Percentiles rank a stretch among this genome's conserved stretches.
Evolutionary conservation across 108 stramenopile species (phyloP).

Genomic region (Cyclotella atomus): DNA sequence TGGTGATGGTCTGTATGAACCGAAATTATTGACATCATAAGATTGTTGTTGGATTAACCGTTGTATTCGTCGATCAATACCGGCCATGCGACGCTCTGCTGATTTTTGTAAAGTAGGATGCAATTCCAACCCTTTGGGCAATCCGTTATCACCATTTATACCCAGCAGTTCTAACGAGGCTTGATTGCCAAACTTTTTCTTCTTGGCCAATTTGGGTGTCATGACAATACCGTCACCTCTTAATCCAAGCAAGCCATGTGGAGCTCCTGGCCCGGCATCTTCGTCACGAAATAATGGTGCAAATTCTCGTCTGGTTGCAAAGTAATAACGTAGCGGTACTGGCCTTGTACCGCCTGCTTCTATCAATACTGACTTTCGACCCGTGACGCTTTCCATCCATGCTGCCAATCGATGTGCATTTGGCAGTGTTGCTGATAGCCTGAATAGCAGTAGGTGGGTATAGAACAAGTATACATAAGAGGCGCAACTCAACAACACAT

Average conservation of each 20-base stretch:
- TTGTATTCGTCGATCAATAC: constrained; percentile 68
- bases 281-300: constrained; percentile 80
- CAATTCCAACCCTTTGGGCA: constrained; percentile 71
- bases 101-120: constrained; percentile 63
- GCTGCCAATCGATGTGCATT: constrained; percentile 73
- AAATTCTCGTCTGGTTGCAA: constrained; percentile 76
- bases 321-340: constrained; percentile 91
- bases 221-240: constrained; percentile 64
- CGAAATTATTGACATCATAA: constrained; percentile 31
- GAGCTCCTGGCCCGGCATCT: constrained; percentile 81
- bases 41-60: constrained; percentile 45
- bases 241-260: constrained; percentile 72
- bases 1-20: constrained; percentile 31
- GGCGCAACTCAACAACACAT: neutral
- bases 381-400: constrained; percentile 85
- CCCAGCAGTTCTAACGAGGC: neutral
- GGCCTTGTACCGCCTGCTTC: constrained; percentile 85
- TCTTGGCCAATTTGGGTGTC: constrained; percentile 27
- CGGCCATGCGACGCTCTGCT: constrained; percentile 52
- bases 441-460: neutral
- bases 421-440: constrained; percentile 85
- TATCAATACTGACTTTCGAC: constrained; percentile 76
- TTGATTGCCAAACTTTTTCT: constrained; percentile 23
- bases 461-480: no score
- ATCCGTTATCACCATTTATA: constrained; percentile 28